phyloP scores from a whole-genome alignment of 2,329 filamentous ascomycete genomes.

The Cladobotryum protrusum region DNA sequence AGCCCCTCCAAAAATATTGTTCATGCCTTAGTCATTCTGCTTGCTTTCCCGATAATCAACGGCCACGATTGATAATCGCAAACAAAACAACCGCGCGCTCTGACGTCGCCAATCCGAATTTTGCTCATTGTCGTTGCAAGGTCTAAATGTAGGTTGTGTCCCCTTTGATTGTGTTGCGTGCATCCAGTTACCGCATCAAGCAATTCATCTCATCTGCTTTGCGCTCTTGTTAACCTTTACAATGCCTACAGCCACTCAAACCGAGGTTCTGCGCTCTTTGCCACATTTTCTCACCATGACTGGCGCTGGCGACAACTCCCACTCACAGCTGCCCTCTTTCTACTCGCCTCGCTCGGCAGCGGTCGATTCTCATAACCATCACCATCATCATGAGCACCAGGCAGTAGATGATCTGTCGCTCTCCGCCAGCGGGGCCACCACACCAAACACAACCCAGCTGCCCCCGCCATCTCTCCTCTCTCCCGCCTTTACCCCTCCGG shows the following conservation, averaged over 20 bases:
- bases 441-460: slow-evolving; percentile 12
- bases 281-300: not conserved
- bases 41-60: not conserved
- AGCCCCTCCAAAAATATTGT: too few relatives aligned
- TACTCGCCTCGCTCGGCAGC: slow-evolving; percentile 37
- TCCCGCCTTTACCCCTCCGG: slow-evolving; percentile 72
- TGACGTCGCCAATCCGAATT: slow-evolving; percentile 5
- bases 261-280: slow-evolving; percentile 2
- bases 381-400: slow-evolving; percentile 17
- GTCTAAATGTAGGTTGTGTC: not conserved
- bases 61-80: slow-evolving; percentile 10
- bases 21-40: slow-evolving; percentile 6
- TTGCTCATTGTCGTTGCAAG: not conserved
- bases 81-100: slow-evolving; percentile 7
- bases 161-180: not conserved
- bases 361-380: slow-evolving; percentile 17
- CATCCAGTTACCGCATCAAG: not conserved
- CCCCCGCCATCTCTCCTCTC: slow-evolving; percentile 71
- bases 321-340: slow-evolving; percentile 39
- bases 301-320: slow-evolving; percentile 20
- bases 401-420: slow-evolving; percentile 33
- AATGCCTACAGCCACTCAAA: slow-evolving; percentile 9
- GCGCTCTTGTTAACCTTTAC: not conserved
- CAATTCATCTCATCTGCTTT: not conserved
- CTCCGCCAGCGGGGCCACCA: slow-evolving; percentile 19